These are phyloP conservation scores for Grigorovia yakushimaensis DNA, from an alignment of 805 yeast species.

Conservation along the genomic window DNA sequence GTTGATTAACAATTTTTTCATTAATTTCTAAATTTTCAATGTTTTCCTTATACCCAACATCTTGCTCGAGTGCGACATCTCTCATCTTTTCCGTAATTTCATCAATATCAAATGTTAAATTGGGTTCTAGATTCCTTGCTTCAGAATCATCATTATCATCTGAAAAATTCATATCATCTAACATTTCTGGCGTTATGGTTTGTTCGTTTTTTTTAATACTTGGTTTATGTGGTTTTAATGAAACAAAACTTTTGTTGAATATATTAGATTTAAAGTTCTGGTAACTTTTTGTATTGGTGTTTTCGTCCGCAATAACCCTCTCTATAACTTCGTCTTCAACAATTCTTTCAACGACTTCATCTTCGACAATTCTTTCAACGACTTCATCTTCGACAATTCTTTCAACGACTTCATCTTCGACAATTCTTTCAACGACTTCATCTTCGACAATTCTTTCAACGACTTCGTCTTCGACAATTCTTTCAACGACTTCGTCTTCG, in stretches of 20 bases:
- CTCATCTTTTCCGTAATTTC: background rate
- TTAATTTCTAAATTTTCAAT: background rate
- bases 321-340: background rate
- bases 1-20: too few species aligned
- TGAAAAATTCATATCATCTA: constrained; percentile 1
- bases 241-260: constrained; percentile 6
- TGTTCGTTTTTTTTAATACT: background rate
- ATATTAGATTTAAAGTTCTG: background rate
- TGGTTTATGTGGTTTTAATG: constrained; percentile 4
- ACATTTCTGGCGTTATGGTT: constrained; percentile 7
- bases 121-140: background rate
- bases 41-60: background rate
- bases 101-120: background rate
- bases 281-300: background rate
- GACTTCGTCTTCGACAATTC: background rate
- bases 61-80: background rate
- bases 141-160: constrained; percentile 5
- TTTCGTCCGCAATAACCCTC: background rate
- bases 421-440: background rate
- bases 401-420: background rate
- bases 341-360: background rate
- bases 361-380: background rate
- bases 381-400: background rate
- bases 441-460: background rate
- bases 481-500: background rate